Percentiles rank a stretch among this genome's conserved stretches.
Evolutionary conservation across 768 basidiomycete genomes (phyloP).

Genomic region (Boletus rufocinnamomeus): DNA sequence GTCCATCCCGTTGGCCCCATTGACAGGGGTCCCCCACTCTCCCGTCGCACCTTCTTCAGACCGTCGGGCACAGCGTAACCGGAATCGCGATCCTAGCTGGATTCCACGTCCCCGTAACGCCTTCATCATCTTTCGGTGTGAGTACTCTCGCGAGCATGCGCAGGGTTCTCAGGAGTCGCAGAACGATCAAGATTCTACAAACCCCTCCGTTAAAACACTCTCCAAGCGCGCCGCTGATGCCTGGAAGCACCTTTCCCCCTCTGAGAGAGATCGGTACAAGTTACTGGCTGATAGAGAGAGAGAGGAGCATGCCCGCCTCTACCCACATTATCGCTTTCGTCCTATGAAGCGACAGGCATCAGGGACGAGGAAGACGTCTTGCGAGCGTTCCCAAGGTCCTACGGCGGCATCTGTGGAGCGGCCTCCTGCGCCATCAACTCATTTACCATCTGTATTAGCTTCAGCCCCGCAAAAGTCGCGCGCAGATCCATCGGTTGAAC

Average conservation of each 20-base stretch:
- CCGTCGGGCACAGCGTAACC: slow-evolving; percentile 41
- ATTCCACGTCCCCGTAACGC: slow-evolving; percentile 69
- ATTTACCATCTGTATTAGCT: slow-evolving; percentile 21
- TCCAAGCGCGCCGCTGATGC: slow-evolving; percentile 78
- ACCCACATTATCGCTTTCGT: slow-evolving; percentile 67
- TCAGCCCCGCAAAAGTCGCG: slow-evolving; percentile 4
- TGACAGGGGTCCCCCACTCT: not conserved
- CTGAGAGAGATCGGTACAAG: slow-evolving; percentile 53
- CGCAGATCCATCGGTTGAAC: slow-evolving; percentile 7
- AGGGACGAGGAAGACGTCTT: slow-evolving; percentile 18
- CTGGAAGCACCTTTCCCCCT: slow-evolving; percentile 60
- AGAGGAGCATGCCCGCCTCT: slow-evolving; percentile 52
- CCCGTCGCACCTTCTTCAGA: slow-evolving; percentile 40
- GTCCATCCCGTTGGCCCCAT: not conserved
- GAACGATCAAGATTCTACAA: slow-evolving; percentile 24
- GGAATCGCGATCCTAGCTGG: slow-evolving; percentile 53
- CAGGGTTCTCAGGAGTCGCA: slow-evolving; percentile 38
- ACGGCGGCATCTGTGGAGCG: slow-evolving; percentile 5
- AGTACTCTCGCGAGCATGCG: slow-evolving; percentile 53
- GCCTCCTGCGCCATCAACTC: not conserved
- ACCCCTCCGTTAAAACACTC: slow-evolving; percentile 50
- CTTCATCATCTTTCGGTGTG: slow-evolving; percentile 74
- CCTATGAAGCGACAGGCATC: slow-evolving; percentile 47
- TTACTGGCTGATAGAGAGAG: slow-evolving; percentile 56
- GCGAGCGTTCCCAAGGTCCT: slow-evolving; percentile 15